A percentile compares a stretch with the other conserved stretches of the same genome.
These are phyloP conservation scores for Carex myosuroides DNA, from an alignment of 176 grass and related monocot genomes.

Conservation along the genomic window DNA sequence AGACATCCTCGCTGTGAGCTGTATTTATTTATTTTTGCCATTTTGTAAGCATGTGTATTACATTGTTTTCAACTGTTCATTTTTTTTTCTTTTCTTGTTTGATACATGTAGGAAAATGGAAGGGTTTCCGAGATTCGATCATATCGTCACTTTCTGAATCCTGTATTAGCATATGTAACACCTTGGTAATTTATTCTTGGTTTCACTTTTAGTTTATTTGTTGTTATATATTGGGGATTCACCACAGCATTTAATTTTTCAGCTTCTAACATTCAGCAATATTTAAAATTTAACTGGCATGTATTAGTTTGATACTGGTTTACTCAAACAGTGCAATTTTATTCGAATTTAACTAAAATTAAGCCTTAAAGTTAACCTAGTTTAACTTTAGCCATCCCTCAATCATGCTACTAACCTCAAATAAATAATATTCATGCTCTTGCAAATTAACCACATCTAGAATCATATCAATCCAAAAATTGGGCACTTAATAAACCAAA, in stretches of 20 bases:
- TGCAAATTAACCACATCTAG: neutral
- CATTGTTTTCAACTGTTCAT: neutral
- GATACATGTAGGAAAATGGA: conserved; percentile 19
- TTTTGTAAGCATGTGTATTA: neutral
- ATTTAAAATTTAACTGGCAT: neutral
- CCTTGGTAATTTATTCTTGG: conserved; percentile 39
- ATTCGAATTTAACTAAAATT: neutral
- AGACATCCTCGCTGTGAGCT: conserved; percentile 67
- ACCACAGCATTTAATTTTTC: neutral
- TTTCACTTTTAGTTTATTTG: neutral
- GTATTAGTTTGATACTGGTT: neutral
- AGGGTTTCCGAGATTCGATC: conserved; percentile 40
- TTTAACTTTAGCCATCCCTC: neutral
- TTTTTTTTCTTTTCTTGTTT: neutral
- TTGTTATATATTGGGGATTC: neutral
- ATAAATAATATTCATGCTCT: neutral
- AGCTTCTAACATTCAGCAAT: neutral
- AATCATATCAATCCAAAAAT: neutral
- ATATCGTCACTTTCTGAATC: conserved; percentile 58
- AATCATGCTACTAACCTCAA: neutral
- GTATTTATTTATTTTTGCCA: neutral
- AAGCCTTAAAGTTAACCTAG: neutral
- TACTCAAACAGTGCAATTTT: neutral
- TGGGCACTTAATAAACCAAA: neutral
- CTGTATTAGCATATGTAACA: conserved; percentile 77